Evolutionary conservation across 2,329 filamentous ascomycete genomes (phyloP).

Genomic region (Helotiales sp.): DNA sequence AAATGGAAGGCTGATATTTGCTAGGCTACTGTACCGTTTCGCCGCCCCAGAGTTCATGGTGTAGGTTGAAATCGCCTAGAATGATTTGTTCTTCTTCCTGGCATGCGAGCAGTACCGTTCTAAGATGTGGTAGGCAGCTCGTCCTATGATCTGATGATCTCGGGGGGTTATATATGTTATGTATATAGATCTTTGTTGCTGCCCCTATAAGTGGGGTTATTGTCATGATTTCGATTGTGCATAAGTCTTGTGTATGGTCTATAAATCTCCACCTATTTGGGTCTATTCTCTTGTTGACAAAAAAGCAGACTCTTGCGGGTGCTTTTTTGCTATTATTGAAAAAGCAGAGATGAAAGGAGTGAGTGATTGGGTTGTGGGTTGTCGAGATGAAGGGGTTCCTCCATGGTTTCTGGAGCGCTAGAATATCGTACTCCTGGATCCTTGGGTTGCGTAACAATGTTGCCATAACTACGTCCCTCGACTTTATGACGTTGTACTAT

Average conservation of each 20-base stretch:
- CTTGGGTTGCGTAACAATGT: constrained; percentile 33
- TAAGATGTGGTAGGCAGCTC: neutral
- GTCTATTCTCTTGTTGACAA: too few relatives aligned
- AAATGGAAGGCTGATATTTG: too few relatives aligned
- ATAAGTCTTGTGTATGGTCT: too few relatives aligned
- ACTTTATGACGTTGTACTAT: neutral
- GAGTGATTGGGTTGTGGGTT: constrained; percentile 36
- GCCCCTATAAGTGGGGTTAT: too few relatives aligned
- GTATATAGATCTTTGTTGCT: too few relatives aligned
- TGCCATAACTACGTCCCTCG: constrained; percentile 30
- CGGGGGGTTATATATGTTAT: neutral
- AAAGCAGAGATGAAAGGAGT: too few relatives aligned
- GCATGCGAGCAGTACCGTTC: neutral
- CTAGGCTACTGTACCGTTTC: neutral
- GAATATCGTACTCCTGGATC: constrained; percentile 35
- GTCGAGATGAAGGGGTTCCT: constrained; percentile 33
- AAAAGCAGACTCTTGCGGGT: too few relatives aligned
- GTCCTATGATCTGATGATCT: neutral
- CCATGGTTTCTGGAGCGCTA: constrained; percentile 37
- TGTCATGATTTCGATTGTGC: too few relatives aligned
- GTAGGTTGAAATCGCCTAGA: too few relatives aligned
- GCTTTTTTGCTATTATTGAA: too few relatives aligned
- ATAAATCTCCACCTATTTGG: neutral
- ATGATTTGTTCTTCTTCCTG: neutral
- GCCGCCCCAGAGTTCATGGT: neutral